Conservation (phyloP, 1,284 basidiomycete genomes). For the Melanopsichium pennsylvanicum region DNA sequence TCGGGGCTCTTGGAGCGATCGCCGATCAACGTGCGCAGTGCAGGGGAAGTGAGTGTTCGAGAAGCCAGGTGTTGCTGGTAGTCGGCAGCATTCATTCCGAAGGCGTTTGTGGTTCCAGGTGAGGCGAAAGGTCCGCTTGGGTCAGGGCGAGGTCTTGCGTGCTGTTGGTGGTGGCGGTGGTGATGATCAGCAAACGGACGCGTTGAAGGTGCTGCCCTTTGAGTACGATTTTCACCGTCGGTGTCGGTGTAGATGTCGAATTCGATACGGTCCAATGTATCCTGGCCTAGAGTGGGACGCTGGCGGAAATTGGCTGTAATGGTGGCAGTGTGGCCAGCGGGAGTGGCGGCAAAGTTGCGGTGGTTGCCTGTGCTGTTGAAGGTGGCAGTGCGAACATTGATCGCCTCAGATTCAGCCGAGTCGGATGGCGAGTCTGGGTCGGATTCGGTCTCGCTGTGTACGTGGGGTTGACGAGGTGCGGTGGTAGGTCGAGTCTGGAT, state of each 20-base stretch:
- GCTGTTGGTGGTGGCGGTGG: neutral
- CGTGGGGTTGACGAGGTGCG: constrained; percentile 14
- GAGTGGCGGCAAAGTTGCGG: constrained; percentile 40
- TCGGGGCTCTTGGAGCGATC: constrained; percentile 46
- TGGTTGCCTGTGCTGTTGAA: constrained; percentile 51
- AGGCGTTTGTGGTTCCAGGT: constrained; percentile 28
- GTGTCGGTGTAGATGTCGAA: constrained; percentile 41
- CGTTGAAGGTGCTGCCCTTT: constrained; percentile 1
- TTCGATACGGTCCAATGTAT: constrained; percentile 41
- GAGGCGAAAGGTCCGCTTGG: constrained; percentile 33
- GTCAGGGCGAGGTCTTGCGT: constrained; percentile 18
- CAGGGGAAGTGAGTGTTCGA: constrained; percentile 39
- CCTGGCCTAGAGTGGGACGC: constrained; percentile 39
- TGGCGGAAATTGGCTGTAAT: constrained; percentile 24
- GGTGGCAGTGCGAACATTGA: constrained; percentile 19
- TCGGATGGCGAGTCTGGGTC: constrained; percentile 36
- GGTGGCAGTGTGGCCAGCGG: constrained; percentile 33
- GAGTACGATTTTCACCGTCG: constrained; percentile 24
- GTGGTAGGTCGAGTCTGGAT: constrained; percentile 10
- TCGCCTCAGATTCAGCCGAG: constrained; percentile 30
- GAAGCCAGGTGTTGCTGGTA: constrained; percentile 47
- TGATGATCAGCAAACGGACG: neutral
- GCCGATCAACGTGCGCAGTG: constrained; percentile 38
- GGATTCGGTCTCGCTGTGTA: constrained; percentile 44
- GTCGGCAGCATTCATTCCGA: constrained; percentile 40